Percentiles rank a stretch among this genome's conserved stretches.
These are phyloP conservation scores for Parietichytrium sp. DNA, from an alignment of 108 stramenopile species.

Conservation along the genomic window DNA sequence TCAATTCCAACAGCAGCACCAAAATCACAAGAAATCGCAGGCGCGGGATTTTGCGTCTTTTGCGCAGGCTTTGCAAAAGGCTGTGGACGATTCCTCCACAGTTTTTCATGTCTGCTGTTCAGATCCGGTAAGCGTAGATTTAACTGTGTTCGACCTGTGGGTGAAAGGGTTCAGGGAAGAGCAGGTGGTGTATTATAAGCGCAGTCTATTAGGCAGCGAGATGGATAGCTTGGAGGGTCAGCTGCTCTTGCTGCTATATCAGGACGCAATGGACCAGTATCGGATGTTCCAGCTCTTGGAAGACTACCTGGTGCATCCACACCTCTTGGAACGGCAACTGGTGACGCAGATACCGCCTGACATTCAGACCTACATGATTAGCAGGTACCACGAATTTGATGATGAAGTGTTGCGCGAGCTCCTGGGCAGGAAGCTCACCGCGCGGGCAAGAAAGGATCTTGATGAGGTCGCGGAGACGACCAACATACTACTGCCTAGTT, in stretches of 20 bases:
- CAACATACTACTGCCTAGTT: background rate
- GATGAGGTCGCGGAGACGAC: conserved; percentile 38
- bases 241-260: background rate
- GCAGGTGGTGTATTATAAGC: background rate
- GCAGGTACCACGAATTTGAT: conserved; percentile 36
- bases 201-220: background rate
- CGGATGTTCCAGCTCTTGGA: conserved; percentile 28
- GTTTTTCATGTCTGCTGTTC: background rate
- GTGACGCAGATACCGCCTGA: background rate
- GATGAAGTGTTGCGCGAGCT: conserved; percentile 24
- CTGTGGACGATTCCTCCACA: background rate
- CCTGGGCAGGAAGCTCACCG: conserved; percentile 22
- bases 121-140: background rate
- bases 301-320: conserved; percentile 26
- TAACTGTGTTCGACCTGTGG: conserved; percentile 29
- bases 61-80: conserved; percentile 2
- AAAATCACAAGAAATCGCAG: too few species aligned
- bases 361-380: background rate
- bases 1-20: too few species aligned
- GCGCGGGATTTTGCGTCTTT: background rate
- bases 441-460: conserved; percentile 40
- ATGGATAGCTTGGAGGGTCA: background rate
- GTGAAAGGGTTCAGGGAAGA: background rate
- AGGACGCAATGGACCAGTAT: conserved; percentile 32
- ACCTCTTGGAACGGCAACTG: conserved; percentile 25